A percentile compares a stretch with the other conserved stretches of the same genome.
These are phyloP conservation scores for Sambucus nigra DNA, from an alignment of 129 eudicot species.

Conservation along the genomic window DNA sequence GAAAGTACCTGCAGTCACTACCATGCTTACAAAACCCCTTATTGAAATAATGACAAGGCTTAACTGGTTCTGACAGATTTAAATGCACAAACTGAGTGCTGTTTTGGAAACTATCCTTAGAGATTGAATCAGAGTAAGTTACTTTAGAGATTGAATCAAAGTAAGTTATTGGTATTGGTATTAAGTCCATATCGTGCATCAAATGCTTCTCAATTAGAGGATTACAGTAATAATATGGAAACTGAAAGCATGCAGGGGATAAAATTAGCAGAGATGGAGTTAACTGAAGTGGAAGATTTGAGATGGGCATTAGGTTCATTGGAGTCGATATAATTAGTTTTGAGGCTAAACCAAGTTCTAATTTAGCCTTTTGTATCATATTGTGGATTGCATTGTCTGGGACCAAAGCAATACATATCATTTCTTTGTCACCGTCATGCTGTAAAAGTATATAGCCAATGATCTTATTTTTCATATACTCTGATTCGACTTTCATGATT, in stretches of 20 bases:
- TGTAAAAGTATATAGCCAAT: slow-evolving; percentile 45
- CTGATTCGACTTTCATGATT: slow-evolving; percentile 47
- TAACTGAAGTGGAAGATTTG: slow-evolving; percentile 16
- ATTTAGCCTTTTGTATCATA: slow-evolving; percentile 42
- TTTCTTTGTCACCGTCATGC: slow-evolving; percentile 37
- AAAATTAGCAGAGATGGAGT: slow-evolving; percentile 17
- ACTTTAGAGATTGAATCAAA: slow-evolving; percentile 24
- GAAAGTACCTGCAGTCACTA: slow-evolving; percentile 51
- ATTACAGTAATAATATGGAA: slow-evolving; percentile 20
- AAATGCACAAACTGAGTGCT: slow-evolving; percentile 20
- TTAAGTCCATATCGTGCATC: slow-evolving; percentile 4
- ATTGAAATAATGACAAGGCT: slow-evolving; percentile 63
- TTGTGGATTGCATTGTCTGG: slow-evolving; percentile 39
- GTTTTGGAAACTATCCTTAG: slow-evolving; percentile 17
- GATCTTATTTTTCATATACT: slow-evolving; percentile 36
- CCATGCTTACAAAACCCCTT: slow-evolving; percentile 80
- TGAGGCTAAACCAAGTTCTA: slow-evolving; percentile 21
- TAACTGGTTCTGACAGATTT: slow-evolving; percentile 28
- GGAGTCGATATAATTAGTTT: slow-evolving; percentile 30
- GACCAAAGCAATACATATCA: slow-evolving; percentile 56
- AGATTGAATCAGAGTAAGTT: no score
- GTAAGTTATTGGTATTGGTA: slow-evolving; percentile 15
- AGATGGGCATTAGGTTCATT: slow-evolving; percentile 15
- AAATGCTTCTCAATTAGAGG: slow-evolving; percentile 14
- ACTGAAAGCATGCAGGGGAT: slow-evolving; percentile 18